A percentile compares a stretch with the other conserved stretches of the same genome.
Evolutionary conservation across 257 asterid species (phyloP).

Genomic region (Verbascum thapsus): DNA sequence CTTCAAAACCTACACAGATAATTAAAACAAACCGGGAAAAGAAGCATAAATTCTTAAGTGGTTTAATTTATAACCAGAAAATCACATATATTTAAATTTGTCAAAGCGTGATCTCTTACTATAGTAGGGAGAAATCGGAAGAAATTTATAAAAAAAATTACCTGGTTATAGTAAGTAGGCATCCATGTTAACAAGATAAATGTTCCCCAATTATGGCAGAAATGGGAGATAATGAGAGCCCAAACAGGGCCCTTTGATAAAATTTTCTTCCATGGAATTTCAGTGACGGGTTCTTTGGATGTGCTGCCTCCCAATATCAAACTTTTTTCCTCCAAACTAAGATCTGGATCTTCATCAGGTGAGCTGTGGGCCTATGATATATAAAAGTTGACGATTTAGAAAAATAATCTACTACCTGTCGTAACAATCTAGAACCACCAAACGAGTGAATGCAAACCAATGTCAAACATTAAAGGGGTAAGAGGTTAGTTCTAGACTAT

Average conservation of each 20-base stretch:
- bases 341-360: slow-evolving; percentile 76
- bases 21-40: slow-evolving; percentile 19
- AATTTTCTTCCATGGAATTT: slow-evolving; percentile 90
- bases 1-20: slow-evolving; percentile 68
- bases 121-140: not conserved
- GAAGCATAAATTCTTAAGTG: not conserved
- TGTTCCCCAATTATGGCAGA: slow-evolving; percentile 99
- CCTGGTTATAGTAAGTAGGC: slow-evolving; percentile 98
- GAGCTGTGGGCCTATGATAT: slow-evolving; percentile 78
- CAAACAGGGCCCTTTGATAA: slow-evolving; percentile 91
- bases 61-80: slow-evolving; percentile 1
- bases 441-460: not conserved
- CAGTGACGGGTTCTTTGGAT: slow-evolving; percentile 71
- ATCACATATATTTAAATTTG: slow-evolving; percentile 7
- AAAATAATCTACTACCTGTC: not conserved
- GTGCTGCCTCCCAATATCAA: slow-evolving; percentile 64
- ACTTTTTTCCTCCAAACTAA: slow-evolving; percentile 64
- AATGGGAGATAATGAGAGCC: slow-evolving; percentile 98
- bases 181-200: slow-evolving; percentile 97
- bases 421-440: not conserved
- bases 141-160: slow-evolving; percentile 28
- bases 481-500: not conserved
- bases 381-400: not conserved
- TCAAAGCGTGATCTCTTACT: not conserved
- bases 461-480: not conserved